Evolutionary conservation across 1,284 basidiomycete species (phyloP), one percentile per base, ranked within the genome.

Genomic region (Tremellales sp.): DNA sequence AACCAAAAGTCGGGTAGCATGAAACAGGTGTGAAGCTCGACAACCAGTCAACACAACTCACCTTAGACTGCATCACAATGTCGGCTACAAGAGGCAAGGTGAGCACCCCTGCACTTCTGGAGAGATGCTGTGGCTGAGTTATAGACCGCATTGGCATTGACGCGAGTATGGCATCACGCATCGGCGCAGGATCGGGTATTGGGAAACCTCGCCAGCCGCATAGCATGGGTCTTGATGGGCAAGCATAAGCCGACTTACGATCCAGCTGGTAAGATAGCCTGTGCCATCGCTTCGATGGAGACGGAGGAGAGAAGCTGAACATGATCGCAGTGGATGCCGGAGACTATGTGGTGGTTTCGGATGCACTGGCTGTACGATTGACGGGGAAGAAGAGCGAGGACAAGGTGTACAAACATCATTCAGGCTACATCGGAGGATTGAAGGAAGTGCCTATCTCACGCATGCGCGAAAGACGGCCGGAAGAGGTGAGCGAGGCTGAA

Each of bases 241-340:
- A 98, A 98, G 78, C 90, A 98, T 75, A 99, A 98, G 73, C 94
- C 96, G 17, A 89, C 96, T 45, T 97, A 90, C 64, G 90, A 97
- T 75, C 90, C 89, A 21, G 81, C 84, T 60, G 83, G 91, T 90
- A 61, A 54, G 84, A 11, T 23, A 24, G 6, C 21, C 39, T 3
- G 10, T 29, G 8, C 19, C 39, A 36, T 25, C n/a, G 39, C 13
- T 10, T 21, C 40, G 27, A 22, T 6, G 4, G 29, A 44, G 37
- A 3, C 40, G 5, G 5, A 5, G 19, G 33, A 15, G 19, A 21
- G 23, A 19, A 39, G 31, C n/a, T 40, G 36, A 47, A n/a, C 7
- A 40, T 40, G 10, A 24, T 33, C 24, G 46, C 53, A 93, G 92
- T 86, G 57, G 92, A 96, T 73, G 90, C 89, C 48, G 93, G 96